Conservation (phyloP, 192 early-diverging fungal genomes). For the Mortierella alpina region DNA sequence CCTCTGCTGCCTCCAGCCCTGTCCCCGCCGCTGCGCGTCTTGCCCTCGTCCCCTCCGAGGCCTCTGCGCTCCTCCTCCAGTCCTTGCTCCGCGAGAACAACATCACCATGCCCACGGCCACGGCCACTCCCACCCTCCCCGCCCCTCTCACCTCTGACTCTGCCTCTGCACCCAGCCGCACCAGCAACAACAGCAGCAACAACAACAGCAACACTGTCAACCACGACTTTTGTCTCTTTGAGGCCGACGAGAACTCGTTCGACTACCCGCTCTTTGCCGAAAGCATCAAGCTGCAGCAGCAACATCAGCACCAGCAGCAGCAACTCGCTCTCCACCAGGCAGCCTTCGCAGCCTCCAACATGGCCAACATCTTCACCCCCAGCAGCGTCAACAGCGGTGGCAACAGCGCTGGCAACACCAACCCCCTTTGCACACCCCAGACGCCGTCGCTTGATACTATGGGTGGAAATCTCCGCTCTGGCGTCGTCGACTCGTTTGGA, state of each 20-base stretch:
- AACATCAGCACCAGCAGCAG: background rate
- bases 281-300: slow-evolving; percentile 7
- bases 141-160: background rate
- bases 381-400: slow-evolving; percentile 6
- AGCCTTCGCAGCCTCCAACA: background rate
- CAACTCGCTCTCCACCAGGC: background rate
- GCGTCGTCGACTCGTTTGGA: slow-evolving; percentile 7
- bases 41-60: slow-evolving; percentile 5
- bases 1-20: background rate
- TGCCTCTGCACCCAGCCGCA: background rate
- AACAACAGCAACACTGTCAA: slow-evolving; percentile 21
- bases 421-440: slow-evolving; percentile 22
- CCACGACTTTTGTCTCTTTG: slow-evolving; percentile 37
- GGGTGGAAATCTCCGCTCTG: background rate
- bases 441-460: slow-evolving; percentile 14
- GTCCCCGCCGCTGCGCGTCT: background rate
- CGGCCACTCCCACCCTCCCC: background rate
- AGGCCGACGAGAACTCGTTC: slow-evolving; percentile 19
- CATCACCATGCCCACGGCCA: background rate
- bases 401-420: slow-evolving; percentile 2
- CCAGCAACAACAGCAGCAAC: background rate
- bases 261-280: slow-evolving; percentile 37
- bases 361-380: slow-evolving; percentile 9
- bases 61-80: slow-evolving; percentile 11
- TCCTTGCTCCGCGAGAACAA: slow-evolving; percentile 17